Conservation (phyloP, 768 basidiomycete genomes). For the Cubamyces sp. region DNA sequence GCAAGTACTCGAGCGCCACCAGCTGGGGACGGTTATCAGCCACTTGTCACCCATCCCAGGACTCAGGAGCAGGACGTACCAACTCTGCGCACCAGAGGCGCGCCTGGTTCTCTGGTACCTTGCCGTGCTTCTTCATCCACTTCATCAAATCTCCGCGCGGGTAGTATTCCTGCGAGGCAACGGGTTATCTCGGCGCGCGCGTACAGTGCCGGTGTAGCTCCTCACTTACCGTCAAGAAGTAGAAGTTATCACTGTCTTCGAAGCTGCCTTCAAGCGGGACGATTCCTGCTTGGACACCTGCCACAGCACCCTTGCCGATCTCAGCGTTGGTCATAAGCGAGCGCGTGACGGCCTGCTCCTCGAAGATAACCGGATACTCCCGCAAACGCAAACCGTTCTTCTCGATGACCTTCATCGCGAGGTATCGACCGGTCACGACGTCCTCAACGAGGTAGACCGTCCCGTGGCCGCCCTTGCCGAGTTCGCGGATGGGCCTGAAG, state of each 20-base stretch:
- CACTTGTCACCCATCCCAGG: not conserved
- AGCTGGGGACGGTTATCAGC: slow-evolving; percentile 15
- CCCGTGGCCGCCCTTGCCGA: slow-evolving; percentile 31
- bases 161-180: slow-evolving; percentile 17
- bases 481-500: slow-evolving; percentile 26
- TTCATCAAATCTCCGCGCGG: slow-evolving; percentile 20
- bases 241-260: slow-evolving; percentile 30
- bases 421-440: slow-evolving; percentile 17
- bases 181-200: not conserved
- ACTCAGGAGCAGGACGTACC: not conserved
- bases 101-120: slow-evolving; percentile 15
- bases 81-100: slow-evolving; percentile 29
- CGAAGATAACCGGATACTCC: slow-evolving; percentile 21
- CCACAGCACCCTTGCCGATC: not conserved
- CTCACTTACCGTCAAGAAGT: slow-evolving; percentile 25
- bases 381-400: slow-evolving; percentile 25
- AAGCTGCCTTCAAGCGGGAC: slow-evolving; percentile 24
- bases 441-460: slow-evolving; percentile 33
- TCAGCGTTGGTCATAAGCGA: not conserved
- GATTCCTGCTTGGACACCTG: not conserved
- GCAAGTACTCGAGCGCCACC: slow-evolving; percentile 26
- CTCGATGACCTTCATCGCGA: slow-evolving; percentile 32
- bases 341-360: slow-evolving; percentile 24
- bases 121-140: slow-evolving; percentile 16
- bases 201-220: too few species aligned